A percentile compares a stretch with the other conserved stretches of the same genome.
Evolutionary conservation across 305 asterid genomes (phyloP).

Genomic region (Petunia hybrid): DNA sequence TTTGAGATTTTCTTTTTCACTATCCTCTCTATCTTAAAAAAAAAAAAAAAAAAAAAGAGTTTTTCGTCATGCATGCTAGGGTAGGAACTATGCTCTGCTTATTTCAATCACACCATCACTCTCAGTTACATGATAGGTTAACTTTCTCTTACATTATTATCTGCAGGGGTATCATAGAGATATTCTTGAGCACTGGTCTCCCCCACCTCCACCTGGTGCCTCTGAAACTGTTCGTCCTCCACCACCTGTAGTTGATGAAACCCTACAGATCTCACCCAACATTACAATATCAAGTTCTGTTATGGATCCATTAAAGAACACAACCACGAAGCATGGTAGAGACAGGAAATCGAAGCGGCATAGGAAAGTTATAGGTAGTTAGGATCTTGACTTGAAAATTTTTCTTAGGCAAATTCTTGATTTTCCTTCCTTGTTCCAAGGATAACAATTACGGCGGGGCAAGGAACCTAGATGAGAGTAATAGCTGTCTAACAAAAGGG

Average conservation of each 20-base stretch:
- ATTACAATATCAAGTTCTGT: conserved; percentile 33
- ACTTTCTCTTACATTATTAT: neutral
- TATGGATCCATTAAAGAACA: conserved; percentile 38
- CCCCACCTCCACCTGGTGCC: conserved; percentile 54
- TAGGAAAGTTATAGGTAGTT: conserved; percentile 63
- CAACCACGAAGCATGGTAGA: conserved; percentile 54
- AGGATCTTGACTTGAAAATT: conserved; percentile 44
- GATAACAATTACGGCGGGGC: conserved; percentile 42
- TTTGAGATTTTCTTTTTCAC: neutral
- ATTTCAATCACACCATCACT: neutral
- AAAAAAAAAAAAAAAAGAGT: neutral
- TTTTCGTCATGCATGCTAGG: neutral
- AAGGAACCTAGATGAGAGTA: conserved; percentile 52
- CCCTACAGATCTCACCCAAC: conserved; percentile 2
- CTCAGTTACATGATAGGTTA: conserved; percentile 17
- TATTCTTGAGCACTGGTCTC: conserved; percentile 62
- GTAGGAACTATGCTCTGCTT: neutral
- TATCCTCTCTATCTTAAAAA: no score
- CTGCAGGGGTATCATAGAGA: conserved; percentile 88
- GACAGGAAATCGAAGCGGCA: conserved; percentile 70
- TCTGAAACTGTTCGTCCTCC: conserved; percentile 48
- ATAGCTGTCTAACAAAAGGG: conserved; percentile 25
- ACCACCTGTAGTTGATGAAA: conserved; percentile 44
- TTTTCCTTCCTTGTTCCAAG: conserved; percentile 53
- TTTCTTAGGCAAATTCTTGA: conserved; percentile 47